phyloP scores from a whole-genome alignment of 108 stramenopile species.

The Cylindrotheca fusiformis region DNA sequence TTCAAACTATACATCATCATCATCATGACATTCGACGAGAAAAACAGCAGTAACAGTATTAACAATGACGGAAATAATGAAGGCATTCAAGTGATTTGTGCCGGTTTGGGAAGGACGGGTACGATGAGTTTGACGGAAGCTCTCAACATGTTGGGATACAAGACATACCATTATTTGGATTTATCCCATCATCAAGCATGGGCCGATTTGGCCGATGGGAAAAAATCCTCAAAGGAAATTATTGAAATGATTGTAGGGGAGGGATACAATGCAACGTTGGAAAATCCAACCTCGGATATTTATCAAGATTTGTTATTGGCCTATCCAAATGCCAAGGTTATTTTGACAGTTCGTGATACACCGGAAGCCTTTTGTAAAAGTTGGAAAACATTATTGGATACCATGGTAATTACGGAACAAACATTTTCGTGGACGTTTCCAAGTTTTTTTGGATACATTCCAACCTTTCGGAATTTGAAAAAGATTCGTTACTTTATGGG shows the following conservation, averaged over 20 bases:
- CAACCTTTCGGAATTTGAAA: conserved; percentile 19
- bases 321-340: conserved; percentile 39
- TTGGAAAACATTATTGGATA: conserved; percentile 29
- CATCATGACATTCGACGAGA: neutral
- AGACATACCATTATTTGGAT: conserved; percentile 18
- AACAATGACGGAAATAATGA: too few relatives aligned
- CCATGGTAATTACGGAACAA: conserved; percentile 21
- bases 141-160: conserved; percentile 15
- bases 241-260: conserved; percentile 18
- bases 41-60: neutral
- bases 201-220: conserved; percentile 16
- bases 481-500: conserved; percentile 25
- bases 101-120: conserved; percentile 30
- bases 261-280: conserved; percentile 43
- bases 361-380: conserved; percentile 23
- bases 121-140: conserved; percentile 26
- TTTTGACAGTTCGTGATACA: conserved; percentile 41
- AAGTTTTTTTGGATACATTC: conserved; percentile 25
- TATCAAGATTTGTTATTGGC: conserved; percentile 11
- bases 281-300: conserved; percentile 28
- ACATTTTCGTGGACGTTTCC: conserved; percentile 20
- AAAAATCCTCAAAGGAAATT: neutral
- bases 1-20: neutral
- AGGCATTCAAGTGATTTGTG: conserved; percentile 16
- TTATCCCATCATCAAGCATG: conserved; percentile 12